Conservation (phyloP, 108 stramenopile species). For the Fragilariopsis cylindrus region DNA sequence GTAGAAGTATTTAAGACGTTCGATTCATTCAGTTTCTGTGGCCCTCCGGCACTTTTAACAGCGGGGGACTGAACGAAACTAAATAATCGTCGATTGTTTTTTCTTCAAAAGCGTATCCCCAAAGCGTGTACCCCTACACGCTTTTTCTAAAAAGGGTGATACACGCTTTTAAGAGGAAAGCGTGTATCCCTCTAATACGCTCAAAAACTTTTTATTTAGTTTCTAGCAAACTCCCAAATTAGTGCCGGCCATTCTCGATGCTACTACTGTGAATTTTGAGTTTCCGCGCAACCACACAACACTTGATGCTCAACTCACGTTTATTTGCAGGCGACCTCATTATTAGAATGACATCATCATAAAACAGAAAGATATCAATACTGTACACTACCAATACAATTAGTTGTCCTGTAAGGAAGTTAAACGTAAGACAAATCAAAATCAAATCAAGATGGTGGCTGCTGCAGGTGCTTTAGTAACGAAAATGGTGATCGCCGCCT, state of each 20-base stretch:
- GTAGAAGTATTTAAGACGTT: not conserved
- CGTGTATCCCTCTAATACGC: not conserved
- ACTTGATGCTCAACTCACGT: too few species aligned
- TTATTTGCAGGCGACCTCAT: not conserved
- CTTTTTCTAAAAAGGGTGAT: not conserved
- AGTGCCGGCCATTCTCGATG: not conserved
- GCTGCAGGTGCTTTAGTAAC: constrained; percentile 35
- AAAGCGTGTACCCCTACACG: not conserved
- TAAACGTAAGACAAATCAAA: not conserved
- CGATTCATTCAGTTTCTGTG: not conserved
- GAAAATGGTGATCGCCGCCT: constrained; percentile 71
- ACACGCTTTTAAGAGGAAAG: not conserved
- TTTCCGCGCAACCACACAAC: not conserved
- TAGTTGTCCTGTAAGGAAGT: not conserved
- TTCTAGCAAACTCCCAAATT: not conserved
- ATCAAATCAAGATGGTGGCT: constrained; percentile 33
- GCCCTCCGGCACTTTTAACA: not conserved
- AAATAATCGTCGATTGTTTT: not conserved
- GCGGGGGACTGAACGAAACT: too few species aligned
- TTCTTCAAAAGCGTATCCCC: not conserved
- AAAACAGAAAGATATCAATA: not conserved
- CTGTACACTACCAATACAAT: not conserved
- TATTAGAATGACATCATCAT: not conserved
- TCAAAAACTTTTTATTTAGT: not conserved
- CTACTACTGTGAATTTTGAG: not conserved